phyloP scores from a whole-genome alignment of 2,329 filamentous ascomycete species.

The Coleophoma crateriformis region DNA sequence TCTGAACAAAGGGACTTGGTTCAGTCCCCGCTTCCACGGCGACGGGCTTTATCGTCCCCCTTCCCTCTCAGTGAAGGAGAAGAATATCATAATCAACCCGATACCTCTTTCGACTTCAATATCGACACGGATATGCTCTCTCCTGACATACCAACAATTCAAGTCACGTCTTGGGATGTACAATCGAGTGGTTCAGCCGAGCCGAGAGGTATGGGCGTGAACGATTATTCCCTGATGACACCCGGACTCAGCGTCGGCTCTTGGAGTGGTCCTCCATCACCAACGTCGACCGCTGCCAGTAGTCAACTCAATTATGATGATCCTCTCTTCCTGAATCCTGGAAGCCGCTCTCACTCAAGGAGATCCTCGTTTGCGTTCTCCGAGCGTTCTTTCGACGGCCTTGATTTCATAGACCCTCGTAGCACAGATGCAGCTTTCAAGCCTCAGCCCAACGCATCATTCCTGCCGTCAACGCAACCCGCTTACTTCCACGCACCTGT shows the following conservation, averaged over 20 bases:
- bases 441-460: not conserved
- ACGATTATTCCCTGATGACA: not conserved
- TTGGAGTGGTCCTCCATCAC: not conserved
- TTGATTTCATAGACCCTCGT: not conserved
- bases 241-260: not conserved
- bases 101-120: not conserved
- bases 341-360: not conserved
- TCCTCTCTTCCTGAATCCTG: not conserved
- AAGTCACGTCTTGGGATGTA: not conserved
- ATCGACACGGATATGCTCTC: not conserved
- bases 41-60: not conserved
- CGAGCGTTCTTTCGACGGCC: not conserved
- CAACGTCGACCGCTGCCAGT: not conserved
- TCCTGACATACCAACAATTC: not conserved
- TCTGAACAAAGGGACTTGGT: not conserved
- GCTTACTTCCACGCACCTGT: too few species aligned
- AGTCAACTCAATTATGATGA: not conserved
- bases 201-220: not conserved
- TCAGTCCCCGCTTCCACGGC: not conserved
- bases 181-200: not conserved
- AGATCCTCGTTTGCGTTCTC: not conserved
- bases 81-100: not conserved
- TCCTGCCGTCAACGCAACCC: too few species aligned
- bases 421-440: not conserved
- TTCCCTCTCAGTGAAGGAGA: not conserved